Evolutionary conservation across 352 stramenopile species (phyloP).

Genomic region (Lagenidium giganteum): DNA sequence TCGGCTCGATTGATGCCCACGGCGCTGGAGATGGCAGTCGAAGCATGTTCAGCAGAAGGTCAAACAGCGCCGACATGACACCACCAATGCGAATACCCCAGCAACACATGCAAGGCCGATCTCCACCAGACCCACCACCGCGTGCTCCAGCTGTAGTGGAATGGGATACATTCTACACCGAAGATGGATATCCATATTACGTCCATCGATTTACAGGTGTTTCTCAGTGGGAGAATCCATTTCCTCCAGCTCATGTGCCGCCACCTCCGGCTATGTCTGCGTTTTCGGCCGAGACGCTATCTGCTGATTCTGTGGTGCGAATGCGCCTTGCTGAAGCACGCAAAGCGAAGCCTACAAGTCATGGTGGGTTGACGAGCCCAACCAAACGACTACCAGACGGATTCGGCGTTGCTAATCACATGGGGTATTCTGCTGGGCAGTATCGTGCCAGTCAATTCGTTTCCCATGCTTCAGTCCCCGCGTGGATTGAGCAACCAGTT

Average conservation of each 20-base stretch:
- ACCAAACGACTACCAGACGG: no score
- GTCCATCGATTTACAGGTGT: constrained; percentile 57
- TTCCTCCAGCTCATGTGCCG: neutral
- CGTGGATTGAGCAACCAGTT: no score
- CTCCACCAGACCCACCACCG: neutral
- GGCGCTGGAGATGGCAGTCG: no score
- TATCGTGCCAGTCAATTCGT: no score
- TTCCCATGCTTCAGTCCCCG: no score
- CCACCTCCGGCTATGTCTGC: neutral
- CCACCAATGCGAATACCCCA: neutral
- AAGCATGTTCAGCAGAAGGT: no score
- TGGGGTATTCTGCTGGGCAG: no score
- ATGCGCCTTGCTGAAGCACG: constrained; percentile 35
- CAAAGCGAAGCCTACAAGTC: constrained; percentile 16
- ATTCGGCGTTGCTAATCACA: no score
- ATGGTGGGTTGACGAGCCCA: no score
- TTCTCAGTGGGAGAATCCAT: constrained; percentile 78
- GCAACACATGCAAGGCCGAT: neutral
- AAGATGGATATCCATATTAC: constrained; percentile 78
- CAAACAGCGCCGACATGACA: constrained; percentile 4
- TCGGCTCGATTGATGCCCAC: no score
- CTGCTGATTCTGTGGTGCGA: constrained; percentile 38
- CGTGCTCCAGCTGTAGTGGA: constrained; percentile 6
- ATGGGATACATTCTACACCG: constrained; percentile 68
- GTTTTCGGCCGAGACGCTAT: constrained; percentile 5